Conservation (phyloP, 2,329 filamentous ascomycete genomes). For the Alternaria metachromatica region DNA sequence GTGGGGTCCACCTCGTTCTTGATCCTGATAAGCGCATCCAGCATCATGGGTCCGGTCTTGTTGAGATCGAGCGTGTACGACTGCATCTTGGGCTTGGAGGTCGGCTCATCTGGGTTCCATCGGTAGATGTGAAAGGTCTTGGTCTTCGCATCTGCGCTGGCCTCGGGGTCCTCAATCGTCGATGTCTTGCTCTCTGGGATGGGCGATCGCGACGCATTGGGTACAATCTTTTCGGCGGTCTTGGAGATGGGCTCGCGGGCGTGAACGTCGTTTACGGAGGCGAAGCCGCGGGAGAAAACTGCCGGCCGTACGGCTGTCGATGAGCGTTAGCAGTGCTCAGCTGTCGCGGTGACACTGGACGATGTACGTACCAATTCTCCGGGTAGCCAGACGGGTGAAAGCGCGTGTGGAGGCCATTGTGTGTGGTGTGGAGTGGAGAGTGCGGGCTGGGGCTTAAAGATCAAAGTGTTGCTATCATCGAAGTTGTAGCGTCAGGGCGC, state of each 20-base stretch:
- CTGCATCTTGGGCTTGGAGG: constrained; percentile 95
- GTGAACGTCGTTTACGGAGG: constrained; percentile 45
- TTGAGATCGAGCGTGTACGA: constrained; percentile 93
- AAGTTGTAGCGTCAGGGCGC: constrained; percentile 21
- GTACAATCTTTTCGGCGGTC: constrained; percentile 36
- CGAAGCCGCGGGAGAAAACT: constrained; percentile 47
- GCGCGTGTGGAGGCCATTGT: constrained; percentile 49
- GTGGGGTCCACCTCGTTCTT: constrained; percentile 99
- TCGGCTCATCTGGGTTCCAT: constrained; percentile 94
- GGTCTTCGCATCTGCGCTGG: constrained; percentile 65
- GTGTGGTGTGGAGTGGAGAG: constrained; percentile 34
- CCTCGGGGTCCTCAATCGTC: constrained; percentile 66
- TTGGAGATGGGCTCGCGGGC: constrained; percentile 45
- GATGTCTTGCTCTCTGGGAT: constrained; percentile 63
- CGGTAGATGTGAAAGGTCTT: constrained; percentile 99
- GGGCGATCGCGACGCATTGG: constrained; percentile 33
- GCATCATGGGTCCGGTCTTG: constrained; percentile 98
- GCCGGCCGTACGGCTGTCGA: constrained; percentile 44
- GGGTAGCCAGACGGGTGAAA: constrained; percentile 47
- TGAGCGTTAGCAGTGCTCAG: constrained; percentile 35
- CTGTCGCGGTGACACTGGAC: constrained; percentile 13
- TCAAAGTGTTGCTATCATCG: constrained; percentile 36
- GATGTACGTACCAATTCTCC: constrained; percentile 43
- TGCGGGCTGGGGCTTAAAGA: constrained; percentile 26
- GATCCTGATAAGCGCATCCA: constrained; percentile 95